Conservation (phyloP, 345 rosid species). For the Aquilaria yunnanensis region DNA sequence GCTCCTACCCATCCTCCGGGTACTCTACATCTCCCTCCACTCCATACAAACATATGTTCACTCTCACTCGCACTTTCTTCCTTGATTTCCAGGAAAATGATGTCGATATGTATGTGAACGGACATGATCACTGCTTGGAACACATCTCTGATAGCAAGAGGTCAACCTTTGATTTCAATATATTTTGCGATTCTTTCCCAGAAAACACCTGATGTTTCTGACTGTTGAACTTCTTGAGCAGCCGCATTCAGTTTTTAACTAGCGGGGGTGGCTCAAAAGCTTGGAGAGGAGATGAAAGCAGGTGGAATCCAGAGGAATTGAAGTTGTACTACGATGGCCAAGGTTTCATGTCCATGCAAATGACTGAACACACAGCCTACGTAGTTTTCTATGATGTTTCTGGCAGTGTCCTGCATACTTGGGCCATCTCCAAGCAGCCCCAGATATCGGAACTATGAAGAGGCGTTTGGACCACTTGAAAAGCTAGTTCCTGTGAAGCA, state of each 20-base stretch:
- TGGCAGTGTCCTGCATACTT: constrained; percentile 51
- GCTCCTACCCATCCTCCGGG: constrained; percentile 66
- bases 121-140: constrained; percentile 85
- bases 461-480: neutral
- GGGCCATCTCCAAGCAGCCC: constrained; percentile 22
- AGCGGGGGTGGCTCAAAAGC: constrained; percentile 90
- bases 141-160: constrained; percentile 57
- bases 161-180: constrained; percentile 11
- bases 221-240: constrained; percentile 13
- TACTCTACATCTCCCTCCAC: constrained; percentile 5
- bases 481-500: too few species aligned
- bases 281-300: constrained; percentile 45
- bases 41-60: too few species aligned
- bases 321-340: constrained; percentile 69
- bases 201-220: neutral
- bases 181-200: neutral
- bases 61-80: too few species aligned
- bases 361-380: constrained; percentile 22
- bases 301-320: constrained; percentile 51
- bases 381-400: constrained; percentile 40
- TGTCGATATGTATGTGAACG: constrained; percentile 70
- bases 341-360: constrained; percentile 60
- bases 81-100: constrained; percentile 32
- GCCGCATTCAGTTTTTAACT: constrained; percentile 48
- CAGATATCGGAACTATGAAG: neutral